A percentile compares a stretch with the other conserved stretches of the same genome.
Conservation (phyloP, 2,329 filamentous ascomycete species). For the Phyllosticta citribraziliensis region DNA sequence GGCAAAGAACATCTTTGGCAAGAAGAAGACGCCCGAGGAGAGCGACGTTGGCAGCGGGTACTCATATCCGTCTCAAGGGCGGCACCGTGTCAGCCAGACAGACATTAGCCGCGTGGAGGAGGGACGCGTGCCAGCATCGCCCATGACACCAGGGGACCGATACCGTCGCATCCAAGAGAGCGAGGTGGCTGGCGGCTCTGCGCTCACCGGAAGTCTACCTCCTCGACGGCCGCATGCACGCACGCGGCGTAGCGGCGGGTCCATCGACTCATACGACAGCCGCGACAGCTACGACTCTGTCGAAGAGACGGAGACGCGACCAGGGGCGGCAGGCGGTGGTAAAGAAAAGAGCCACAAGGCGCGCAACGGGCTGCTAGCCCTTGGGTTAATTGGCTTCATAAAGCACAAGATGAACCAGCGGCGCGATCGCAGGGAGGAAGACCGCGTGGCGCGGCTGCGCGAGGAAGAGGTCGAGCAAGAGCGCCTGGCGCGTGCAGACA, state of each 20-base stretch:
- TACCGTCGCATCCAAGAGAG: slow-evolving; percentile 30
- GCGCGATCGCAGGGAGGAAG: slow-evolving; percentile 49
- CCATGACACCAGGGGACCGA: slow-evolving; percentile 21
- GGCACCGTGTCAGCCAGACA: slow-evolving; percentile 36
- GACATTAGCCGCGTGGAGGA: slow-evolving; percentile 43
- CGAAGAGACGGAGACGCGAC: slow-evolving; percentile 17
- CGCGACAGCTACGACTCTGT: slow-evolving; percentile 20
- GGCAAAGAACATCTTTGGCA: slow-evolving; percentile 48
- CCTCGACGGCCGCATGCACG: slow-evolving; percentile 14
- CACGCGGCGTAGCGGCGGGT: slow-evolving; percentile 8
- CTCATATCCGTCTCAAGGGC: slow-evolving; percentile 37
- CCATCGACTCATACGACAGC: slow-evolving; percentile 12
- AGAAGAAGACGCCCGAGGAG: slow-evolving; percentile 40
- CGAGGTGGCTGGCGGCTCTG: slow-evolving; percentile 27
- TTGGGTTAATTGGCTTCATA: slow-evolving; percentile 30
- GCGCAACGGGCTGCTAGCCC: slow-evolving; percentile 39
- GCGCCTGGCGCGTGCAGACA: slow-evolving; percentile 41
- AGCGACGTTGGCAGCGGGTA: slow-evolving; percentile 45
- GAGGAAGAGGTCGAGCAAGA: slow-evolving; percentile 44
- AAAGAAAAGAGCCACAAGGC: slow-evolving; percentile 26
- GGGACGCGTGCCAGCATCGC: slow-evolving; percentile 42
- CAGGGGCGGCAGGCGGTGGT: not conserved
- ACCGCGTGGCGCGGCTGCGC: slow-evolving; percentile 47
- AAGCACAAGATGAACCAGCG: slow-evolving; percentile 38
- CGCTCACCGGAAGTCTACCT: slow-evolving; percentile 38